Percentiles rank a stretch among this genome's conserved stretches.
Evolutionary conservation across 192 early-diverging fungal species (phyloP).

Genomic region (Chytriomyces confervae): DNA sequence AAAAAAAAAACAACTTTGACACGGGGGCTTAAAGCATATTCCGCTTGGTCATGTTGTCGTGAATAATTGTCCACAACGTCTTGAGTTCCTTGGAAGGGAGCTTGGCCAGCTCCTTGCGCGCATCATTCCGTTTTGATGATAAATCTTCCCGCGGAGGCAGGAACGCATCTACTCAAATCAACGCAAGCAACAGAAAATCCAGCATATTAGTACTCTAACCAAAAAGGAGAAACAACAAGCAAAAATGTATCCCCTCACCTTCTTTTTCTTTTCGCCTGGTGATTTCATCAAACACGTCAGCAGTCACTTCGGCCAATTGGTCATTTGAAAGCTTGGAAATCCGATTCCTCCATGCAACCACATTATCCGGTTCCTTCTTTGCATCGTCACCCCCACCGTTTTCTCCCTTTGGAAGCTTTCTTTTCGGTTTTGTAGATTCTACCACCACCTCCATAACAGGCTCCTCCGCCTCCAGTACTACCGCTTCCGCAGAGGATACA

Average conservation of each 20-base stretch:
- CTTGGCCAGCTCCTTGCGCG: constrained; percentile 37
- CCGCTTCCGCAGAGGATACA: background rate
- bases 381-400: background rate
- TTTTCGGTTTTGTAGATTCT: background rate
- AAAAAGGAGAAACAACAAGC: background rate
- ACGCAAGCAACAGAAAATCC: background rate
- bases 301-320: constrained; percentile 37
- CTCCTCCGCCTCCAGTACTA: background rate
- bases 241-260: constrained; percentile 24
- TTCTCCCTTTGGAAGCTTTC: background rate
- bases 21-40: constrained; percentile 24
- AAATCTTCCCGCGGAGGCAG: constrained; percentile 34
- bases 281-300: constrained; percentile 41
- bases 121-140: constrained; percentile 38
- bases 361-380: constrained; percentile 20
- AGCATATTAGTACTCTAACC: background rate
- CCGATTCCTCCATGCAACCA: constrained; percentile 19
- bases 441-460: background rate
- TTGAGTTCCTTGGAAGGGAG: constrained; percentile 38
- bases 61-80: constrained; percentile 37
- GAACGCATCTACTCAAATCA: constrained; percentile 21
- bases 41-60: constrained; percentile 37
- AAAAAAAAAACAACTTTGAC: background rate
- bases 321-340: constrained; percentile 38
- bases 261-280: constrained; percentile 36